Conservation (phyloP, 768 basidiomycete genomes). For the Pleurotus ostreatus region DNA sequence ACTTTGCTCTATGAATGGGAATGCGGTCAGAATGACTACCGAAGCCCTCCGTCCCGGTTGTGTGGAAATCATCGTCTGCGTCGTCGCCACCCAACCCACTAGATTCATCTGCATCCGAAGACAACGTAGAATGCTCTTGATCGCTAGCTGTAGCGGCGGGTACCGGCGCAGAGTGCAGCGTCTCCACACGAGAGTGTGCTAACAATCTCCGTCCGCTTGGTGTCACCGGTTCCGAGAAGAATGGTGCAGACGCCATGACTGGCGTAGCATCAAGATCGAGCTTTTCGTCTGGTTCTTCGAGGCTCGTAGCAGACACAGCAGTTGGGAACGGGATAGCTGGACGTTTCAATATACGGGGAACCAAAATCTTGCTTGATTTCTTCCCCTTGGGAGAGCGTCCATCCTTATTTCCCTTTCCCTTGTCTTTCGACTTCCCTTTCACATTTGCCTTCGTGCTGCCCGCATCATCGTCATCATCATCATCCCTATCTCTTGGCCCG, state of each 20-base stretch:
- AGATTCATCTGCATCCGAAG: slow-evolving; percentile 4
- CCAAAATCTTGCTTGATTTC: slow-evolving; percentile 14
- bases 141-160: background rate
- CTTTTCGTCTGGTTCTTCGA: slow-evolving; percentile 14
- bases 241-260: slow-evolving; percentile 1
- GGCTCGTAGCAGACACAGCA: background rate
- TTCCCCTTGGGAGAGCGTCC: slow-evolving; percentile 22
- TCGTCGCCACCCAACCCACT: background rate
- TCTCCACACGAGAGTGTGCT: background rate
- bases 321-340: slow-evolving; percentile 2
- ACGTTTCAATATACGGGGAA: slow-evolving; percentile 9
- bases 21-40: background rate
- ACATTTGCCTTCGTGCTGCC: slow-evolving; percentile 12
- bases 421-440: slow-evolving; percentile 14
- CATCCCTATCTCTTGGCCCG: background rate
- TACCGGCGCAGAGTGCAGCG: background rate
- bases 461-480: background rate
- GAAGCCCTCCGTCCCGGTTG: background rate
- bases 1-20: background rate
- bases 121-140: background rate
- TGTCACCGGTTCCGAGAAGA: background rate
- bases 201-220: background rate
- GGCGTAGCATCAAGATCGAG: slow-evolving; percentile 13
- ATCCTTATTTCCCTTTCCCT: slow-evolving; percentile 21
- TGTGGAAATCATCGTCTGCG: background rate